Base-by-base conservation (phyloP, 106 monocot species). In the Acorus calamus region DNA sequence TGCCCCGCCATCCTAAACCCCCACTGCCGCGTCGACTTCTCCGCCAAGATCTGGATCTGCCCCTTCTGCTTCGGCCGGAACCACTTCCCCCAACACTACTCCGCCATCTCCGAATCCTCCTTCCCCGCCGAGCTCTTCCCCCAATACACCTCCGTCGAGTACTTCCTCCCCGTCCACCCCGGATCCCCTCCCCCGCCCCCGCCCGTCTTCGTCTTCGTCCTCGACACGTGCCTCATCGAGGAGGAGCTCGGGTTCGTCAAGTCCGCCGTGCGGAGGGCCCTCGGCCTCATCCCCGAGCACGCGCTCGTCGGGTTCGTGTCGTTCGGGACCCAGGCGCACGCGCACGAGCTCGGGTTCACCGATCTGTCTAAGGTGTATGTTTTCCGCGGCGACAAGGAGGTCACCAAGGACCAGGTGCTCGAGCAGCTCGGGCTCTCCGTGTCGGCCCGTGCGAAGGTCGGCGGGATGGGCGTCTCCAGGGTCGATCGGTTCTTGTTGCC, bases 21-120 rank as follows among this genome's bases (percentile, higher is more conserved):
- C 44, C 92, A 71, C 74, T 83, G 77, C 55, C 84, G 78, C 55
- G 98, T 99, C 57, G 98, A 99, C 65, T 92, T 85, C 81, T 50
- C 72, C 55, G 85, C 92, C 73, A 88, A 79, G 85, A 99, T 99
- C 79, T 99, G 98, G 98, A 99, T 88, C 88, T 99, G 98, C 73
- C 91, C 98, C 57, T 60, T 99, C 61, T 99, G 98, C 81, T 82
- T 75, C 79, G 83, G 92, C 56, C 80, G 98, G 44, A 92, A 99
- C 77, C 92, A 88, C 64, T 99, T 99, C 61, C 98, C 98, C 8
- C 83, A 64, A 4, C 81, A 85, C 72, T 99, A 99, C 67, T 53
- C 80, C 51, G 76, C 60, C 44, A 85, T 99, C 50, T 81, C 78
- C 44, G 88, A 88, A 47, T 42, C 74, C 74, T 83, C 77, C 66